These are phyloP conservation scores for Arabis alpina DNA, from an alignment of 345 rosid species.

Conservation along the genomic window DNA sequence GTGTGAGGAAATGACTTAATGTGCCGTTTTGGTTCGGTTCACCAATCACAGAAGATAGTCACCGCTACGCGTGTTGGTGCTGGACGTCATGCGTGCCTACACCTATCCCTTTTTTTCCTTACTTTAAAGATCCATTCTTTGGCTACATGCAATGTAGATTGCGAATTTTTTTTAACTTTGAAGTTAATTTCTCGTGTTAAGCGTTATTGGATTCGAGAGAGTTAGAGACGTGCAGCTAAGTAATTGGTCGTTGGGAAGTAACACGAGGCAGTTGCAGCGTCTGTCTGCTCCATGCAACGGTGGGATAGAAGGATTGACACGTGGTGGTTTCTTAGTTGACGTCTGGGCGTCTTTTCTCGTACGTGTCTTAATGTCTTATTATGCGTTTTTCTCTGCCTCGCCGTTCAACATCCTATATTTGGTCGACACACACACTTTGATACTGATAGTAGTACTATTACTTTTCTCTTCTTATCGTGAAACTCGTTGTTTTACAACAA, in stretches of 20 bases:
- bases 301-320: constrained; percentile 36
- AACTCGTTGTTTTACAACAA: too few species aligned
- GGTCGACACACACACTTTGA: constrained; percentile 28
- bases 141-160: constrained; percentile 36
- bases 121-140: background rate
- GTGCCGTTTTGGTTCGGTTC: constrained; percentile 47
- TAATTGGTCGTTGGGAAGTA: constrained; percentile 26
- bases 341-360: constrained; percentile 40
- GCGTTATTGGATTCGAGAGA: constrained; percentile 36
- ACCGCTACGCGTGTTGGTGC: constrained; percentile 63
- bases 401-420: constrained; percentile 38
- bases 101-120: constrained; percentile 60
- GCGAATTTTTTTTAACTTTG: background rate
- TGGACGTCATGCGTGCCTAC: constrained; percentile 82
- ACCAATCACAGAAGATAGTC: constrained; percentile 48
- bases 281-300: constrained; percentile 56
- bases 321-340: constrained; percentile 34
- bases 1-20: constrained; percentile 55
- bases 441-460: too few species aligned
- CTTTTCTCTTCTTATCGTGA: too few species aligned
- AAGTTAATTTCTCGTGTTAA: background rate
- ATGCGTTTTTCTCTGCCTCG: constrained; percentile 8
- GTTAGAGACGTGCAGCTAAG: constrained; percentile 12
- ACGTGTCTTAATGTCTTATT: constrained; percentile 27
- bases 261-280: constrained; percentile 48